Percentiles rank a stretch among this genome's conserved stretches.
phyloP scores from a whole-genome alignment of 352 stramenopile species.

The Elongisporangium senticosum region DNA sequence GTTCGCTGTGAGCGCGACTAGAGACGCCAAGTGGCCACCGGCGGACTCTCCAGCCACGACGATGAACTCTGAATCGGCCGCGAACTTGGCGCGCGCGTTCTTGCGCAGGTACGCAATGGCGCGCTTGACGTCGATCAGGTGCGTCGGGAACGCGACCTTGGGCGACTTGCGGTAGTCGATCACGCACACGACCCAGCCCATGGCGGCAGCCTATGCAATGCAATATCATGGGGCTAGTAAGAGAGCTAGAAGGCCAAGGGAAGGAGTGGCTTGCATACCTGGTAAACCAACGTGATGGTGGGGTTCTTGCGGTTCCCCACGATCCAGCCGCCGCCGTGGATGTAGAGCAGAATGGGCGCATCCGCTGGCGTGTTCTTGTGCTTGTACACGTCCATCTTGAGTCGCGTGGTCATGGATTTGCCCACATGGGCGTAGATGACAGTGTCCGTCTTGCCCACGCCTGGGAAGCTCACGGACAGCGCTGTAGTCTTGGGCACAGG shows the following conservation, averaged over 20 bases:
- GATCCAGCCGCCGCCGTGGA: slow-evolving; percentile 77
- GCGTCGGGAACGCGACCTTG: slow-evolving; percentile 56
- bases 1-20: slow-evolving; percentile 54
- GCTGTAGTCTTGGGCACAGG: slow-evolving; percentile 51
- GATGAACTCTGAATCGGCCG: slow-evolving; percentile 60
- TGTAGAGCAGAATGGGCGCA: slow-evolving; percentile 68
- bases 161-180: slow-evolving; percentile 75
- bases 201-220: slow-evolving; percentile 15
- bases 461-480: slow-evolving; percentile 41
- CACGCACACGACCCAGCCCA: slow-evolving; percentile 67
- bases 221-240: background rate
- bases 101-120: slow-evolving; percentile 61
- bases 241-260: background rate
- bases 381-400: slow-evolving; percentile 78
- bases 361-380: slow-evolving; percentile 38
- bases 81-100: slow-evolving; percentile 33
- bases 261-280: slow-evolving; percentile 19
- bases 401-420: slow-evolving; percentile 39
- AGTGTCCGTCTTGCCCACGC: slow-evolving; percentile 44
- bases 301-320: slow-evolving; percentile 43
- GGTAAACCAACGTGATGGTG: slow-evolving; percentile 54
- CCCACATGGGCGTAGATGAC: slow-evolving; percentile 63
- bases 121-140: slow-evolving; percentile 67
- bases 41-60: slow-evolving; percentile 67
- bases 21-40: slow-evolving; percentile 59